Base-by-base conservation (phyloP, 2,329 filamentous ascomycete species). In the Pseudocercospora pini-densiflorae region DNA sequence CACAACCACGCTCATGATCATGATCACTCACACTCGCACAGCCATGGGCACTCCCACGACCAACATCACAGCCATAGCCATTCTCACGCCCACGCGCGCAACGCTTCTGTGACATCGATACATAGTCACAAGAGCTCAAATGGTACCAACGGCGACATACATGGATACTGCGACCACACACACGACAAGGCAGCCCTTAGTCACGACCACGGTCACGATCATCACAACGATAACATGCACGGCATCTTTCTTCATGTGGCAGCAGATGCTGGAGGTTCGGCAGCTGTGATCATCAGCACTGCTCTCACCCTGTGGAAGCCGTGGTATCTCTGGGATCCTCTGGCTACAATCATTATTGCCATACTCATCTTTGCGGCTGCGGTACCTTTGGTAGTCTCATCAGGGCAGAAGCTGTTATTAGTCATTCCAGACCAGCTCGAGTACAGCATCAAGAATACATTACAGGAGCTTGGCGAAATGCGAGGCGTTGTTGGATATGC, bases 181-280 rank as follows among this genome's bases (percentile, higher is more conserved):
- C 66, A 64, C 12, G 61, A 63, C 23, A 58, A 64, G 51, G 45
- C 57, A 31, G 62, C 60, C 19, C 70, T 68, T 43, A 57, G 47
- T 7, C 66, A 70, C 59, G 59, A 54, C 27, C 70, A 72, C 51
- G 62, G 54, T 19, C 68, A 73, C 61, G 71, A 70, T 31, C 21
- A 88, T 71, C 91, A 93, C 68, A 97, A 97, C 78, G 95, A 99
- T 74, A 99, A 99, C 77, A 97, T 99, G 94, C 88, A 95, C 73
- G 95, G 95, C 12, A 98, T 99, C 71, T 99, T 97, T 79, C 84
- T 99, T 21, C 95, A 99, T 76, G 92, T 99, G 59, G 85, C 98
- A 29, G 95, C 95, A 5, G 95, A 99, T 77, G 97, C 95, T 0
- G 88, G 98, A 31, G 95, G 95, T 27, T 97, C 94, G 62, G 91